A percentile compares a stretch with the other conserved stretches of the same genome.
phyloP scores from a whole-genome alignment of 2,329 filamentous ascomycete genomes.

The Dendrostoma leiphaemia region DNA sequence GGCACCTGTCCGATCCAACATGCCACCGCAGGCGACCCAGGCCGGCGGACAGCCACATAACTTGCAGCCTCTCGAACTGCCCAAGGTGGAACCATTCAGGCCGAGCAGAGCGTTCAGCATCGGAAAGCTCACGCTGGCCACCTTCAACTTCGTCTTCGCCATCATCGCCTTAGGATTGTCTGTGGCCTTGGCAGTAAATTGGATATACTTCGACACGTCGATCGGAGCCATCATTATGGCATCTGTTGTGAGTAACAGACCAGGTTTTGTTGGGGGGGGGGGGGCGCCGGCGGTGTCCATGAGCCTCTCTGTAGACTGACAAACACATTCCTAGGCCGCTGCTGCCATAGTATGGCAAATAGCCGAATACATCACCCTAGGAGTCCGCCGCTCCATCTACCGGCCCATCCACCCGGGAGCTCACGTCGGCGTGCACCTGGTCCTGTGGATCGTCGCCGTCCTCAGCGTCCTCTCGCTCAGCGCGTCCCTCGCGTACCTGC shows the following conservation, averaged over 20 bases:
- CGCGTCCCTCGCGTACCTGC: slow-evolving; percentile 28
- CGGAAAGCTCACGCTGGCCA: slow-evolving; percentile 7
- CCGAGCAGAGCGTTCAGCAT: slow-evolving; percentile 7
- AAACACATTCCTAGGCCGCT: slow-evolving; percentile 29
- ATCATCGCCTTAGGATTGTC: slow-evolving; percentile 10
- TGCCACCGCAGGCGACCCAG: background rate
- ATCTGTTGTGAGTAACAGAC: too few species aligned
- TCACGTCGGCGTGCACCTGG: slow-evolving; percentile 40
- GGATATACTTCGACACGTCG: background rate
- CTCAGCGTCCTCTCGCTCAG: slow-evolving; percentile 37
- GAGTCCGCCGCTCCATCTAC: slow-evolving; percentile 28
- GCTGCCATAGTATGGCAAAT: slow-evolving; percentile 36
- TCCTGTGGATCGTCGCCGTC: slow-evolving; percentile 38
- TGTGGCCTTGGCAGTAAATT: background rate
- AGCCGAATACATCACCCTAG: slow-evolving; percentile 37
- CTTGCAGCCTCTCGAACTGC: slow-evolving; percentile 2
- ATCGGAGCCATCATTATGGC: slow-evolving; percentile 3
- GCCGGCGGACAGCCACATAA: background rate
- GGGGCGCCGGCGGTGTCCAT: too few species aligned
- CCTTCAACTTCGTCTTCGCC: slow-evolving; percentile 14
- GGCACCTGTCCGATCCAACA: background rate
- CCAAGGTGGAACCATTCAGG: slow-evolving; percentile 4
- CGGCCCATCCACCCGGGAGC: slow-evolving; percentile 41
- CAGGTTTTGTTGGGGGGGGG: too few species aligned
- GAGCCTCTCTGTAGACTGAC: too few species aligned